Evolutionary conservation across 768 basidiomycete genomes (phyloP).

Genomic region (Calocybe cyanea): DNA sequence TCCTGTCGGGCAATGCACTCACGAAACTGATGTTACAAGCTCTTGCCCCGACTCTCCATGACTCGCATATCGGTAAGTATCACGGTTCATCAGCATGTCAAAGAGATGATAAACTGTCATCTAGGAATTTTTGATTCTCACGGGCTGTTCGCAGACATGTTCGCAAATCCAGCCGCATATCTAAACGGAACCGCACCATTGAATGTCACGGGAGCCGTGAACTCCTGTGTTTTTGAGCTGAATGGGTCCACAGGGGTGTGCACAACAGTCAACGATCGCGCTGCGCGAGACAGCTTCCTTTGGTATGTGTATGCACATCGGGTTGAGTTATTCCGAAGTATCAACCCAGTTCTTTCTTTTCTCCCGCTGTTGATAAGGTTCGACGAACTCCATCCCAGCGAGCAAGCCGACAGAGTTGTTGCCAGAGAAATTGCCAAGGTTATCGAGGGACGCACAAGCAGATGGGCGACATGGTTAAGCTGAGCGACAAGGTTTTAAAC

Average conservation of each 20-base stretch:
- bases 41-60: conserved; percentile 43
- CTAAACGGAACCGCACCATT: conserved; percentile 61
- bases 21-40: conserved; percentile 47
- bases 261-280: conserved; percentile 24
- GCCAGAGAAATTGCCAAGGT: conserved; percentile 38
- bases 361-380: conserved; percentile 19
- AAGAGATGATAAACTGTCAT: neutral
- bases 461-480: conserved; percentile 41
- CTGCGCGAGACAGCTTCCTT: conserved; percentile 44
- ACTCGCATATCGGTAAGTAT: conserved; percentile 51
- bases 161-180: conserved; percentile 44
- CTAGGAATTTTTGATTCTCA: conserved; percentile 61
- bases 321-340: neutral
- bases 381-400: conserved; percentile 37
- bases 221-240: conserved; percentile 42
- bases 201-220: conserved; percentile 52
- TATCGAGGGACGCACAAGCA: conserved; percentile 32
- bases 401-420: conserved; percentile 35
- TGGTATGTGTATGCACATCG: conserved; percentile 28
- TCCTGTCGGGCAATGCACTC: conserved; percentile 47
- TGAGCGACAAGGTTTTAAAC: conserved; percentile 15
- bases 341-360: too few species aligned
- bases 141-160: conserved; percentile 57
- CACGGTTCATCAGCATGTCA: neutral
- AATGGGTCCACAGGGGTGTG: conserved; percentile 27